Evolutionary conservation across 2,329 filamentous ascomycete genomes (phyloP).

Genomic region (Arachnomyces sp.): DNA sequence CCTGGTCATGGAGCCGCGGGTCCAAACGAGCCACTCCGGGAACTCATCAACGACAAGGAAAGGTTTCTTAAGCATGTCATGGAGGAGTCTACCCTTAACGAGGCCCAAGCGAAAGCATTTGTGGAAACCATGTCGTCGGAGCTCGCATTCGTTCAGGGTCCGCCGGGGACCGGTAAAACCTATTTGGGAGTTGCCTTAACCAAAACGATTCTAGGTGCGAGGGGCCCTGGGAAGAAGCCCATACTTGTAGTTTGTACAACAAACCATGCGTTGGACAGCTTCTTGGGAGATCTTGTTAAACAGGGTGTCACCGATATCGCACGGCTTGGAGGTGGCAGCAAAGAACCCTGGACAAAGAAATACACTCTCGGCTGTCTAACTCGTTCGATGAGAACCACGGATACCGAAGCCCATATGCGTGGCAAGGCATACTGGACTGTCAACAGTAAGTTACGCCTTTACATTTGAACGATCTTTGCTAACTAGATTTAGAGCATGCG

Average conservation of each 20-base stretch:
- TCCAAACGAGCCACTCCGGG: background rate
- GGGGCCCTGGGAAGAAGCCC: slow-evolving; percentile 14
- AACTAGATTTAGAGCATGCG: slow-evolving; percentile 1
- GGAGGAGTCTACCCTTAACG: slow-evolving; percentile 15
- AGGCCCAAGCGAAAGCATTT: slow-evolving; percentile 17
- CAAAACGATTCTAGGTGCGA: slow-evolving; percentile 19
- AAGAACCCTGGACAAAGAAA: slow-evolving; percentile 16
- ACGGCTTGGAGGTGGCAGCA: slow-evolving; percentile 22
- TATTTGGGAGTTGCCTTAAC: slow-evolving; percentile 15
- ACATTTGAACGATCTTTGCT: background rate
- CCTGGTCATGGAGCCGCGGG: background rate
- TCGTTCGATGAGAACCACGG: slow-evolving; percentile 7
- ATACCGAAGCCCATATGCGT: slow-evolving; percentile 2
- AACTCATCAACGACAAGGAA: slow-evolving; percentile 4
- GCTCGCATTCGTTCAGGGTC: slow-evolving; percentile 21
- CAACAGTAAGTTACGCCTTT: slow-evolving; percentile 1
- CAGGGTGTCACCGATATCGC: slow-evolving; percentile 20
- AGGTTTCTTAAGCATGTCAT: slow-evolving; percentile 8
- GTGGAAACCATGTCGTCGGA: slow-evolving; percentile 13
- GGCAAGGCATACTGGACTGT: slow-evolving; percentile 1
- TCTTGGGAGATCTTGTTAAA: slow-evolving; percentile 19
- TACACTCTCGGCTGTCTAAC: slow-evolving; percentile 11
- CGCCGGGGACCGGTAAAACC: slow-evolving; percentile 23
- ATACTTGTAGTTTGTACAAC: slow-evolving; percentile 25
- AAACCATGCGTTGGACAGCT: slow-evolving; percentile 26